Base-by-base conservation (phyloP, 2,329 filamentous ascomycete genomes). In the Dissoconium aciculare region DNA sequence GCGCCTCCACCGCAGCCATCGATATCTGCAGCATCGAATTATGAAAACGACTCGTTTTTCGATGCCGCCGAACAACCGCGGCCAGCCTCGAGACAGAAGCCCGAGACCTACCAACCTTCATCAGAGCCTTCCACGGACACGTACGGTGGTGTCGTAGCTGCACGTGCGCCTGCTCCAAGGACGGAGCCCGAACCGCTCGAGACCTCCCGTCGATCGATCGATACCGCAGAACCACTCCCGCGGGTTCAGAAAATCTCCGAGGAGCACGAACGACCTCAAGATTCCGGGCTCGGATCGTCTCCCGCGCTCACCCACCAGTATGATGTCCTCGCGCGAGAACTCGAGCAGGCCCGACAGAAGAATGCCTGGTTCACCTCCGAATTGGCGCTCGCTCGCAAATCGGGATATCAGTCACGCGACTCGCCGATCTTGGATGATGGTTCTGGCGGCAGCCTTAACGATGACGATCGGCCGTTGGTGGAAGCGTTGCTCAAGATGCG, bases 341-440 rank as follows among this genome's bases (percentile, higher is more conserved):
- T 98, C 2, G 87, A 98, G 51, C 67, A 74, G 5, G 69, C 77
- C 3, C 81, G 82, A 47, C 89, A 78, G 49, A 73, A 80, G 30
- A 95, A 93, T 56, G 87, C 87, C 0, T 98, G 89, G 89, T 94
- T 92, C 55, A 83, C 84, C 5, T 94, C 87, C 0, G 89, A 98
- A 56, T 64, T 98, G 27, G 83, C 92, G 35, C 63, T 98, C 40
- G 91, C 89, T 5, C 74, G 80, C 29, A 93, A 93, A 56, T 73
- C 82, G 24, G 89, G 89, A 4, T 98, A 95, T 49, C 67, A 73
- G 5, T 70, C 81, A 39, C 63, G 73, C 3, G 39, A 46, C 11
- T 41, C 71, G 47, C 74, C 82, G 10, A 66, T 74, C 0, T 62
- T 93, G 14, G 87, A 95, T 40, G 74, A 78, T 42, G 83, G 92